Conservation (phyloP, 441 rosid species). For the Theobroma grandiflorum region DNA sequence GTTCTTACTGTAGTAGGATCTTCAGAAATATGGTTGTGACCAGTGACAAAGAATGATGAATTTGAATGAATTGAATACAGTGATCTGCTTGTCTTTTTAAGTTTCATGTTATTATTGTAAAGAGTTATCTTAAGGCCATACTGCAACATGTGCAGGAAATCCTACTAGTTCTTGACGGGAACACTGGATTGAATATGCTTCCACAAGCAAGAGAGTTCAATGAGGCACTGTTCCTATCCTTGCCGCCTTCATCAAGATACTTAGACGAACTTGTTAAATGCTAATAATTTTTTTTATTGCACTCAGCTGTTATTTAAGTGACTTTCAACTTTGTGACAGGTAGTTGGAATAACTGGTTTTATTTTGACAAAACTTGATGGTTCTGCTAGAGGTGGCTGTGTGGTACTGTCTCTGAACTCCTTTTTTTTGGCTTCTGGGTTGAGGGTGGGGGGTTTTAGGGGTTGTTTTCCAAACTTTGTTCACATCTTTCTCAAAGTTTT, state of each 20-base stretch:
- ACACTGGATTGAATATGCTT: slow-evolving; percentile 93
- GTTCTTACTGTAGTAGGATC: neutral
- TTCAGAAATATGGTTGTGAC: neutral
- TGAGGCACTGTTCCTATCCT: slow-evolving; percentile 55
- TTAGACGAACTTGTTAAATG: slow-evolving; percentile 13
- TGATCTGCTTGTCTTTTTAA: slow-evolving; percentile 1
- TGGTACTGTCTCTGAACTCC: slow-evolving; percentile 54
- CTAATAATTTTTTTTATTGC: neutral
- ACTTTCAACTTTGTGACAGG: slow-evolving; percentile 46
- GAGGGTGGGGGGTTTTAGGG: neutral
- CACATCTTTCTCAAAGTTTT: neutral
- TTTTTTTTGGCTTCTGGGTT: neutral
- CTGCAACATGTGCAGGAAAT: slow-evolving; percentile 68
- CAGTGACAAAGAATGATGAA: neutral
- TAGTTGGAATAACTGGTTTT: slow-evolving; percentile 91
- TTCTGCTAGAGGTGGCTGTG: slow-evolving; percentile 97
- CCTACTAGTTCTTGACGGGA: slow-evolving; percentile 88
- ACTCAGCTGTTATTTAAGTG: neutral
- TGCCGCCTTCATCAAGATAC: slow-evolving; percentile 10
- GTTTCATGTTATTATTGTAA: slow-evolving; percentile 7
- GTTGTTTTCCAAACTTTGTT: neutral
- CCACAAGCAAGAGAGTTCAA: slow-evolving; percentile 97
- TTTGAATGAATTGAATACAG: slow-evolving; percentile 4
- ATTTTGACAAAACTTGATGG: slow-evolving; percentile 95
- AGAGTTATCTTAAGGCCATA: slow-evolving; percentile 24